These are phyloP conservation scores for Jaminaea rosea DNA, from an alignment of 1,284 basidiomycete genomes.

Conservation along the genomic window DNA sequence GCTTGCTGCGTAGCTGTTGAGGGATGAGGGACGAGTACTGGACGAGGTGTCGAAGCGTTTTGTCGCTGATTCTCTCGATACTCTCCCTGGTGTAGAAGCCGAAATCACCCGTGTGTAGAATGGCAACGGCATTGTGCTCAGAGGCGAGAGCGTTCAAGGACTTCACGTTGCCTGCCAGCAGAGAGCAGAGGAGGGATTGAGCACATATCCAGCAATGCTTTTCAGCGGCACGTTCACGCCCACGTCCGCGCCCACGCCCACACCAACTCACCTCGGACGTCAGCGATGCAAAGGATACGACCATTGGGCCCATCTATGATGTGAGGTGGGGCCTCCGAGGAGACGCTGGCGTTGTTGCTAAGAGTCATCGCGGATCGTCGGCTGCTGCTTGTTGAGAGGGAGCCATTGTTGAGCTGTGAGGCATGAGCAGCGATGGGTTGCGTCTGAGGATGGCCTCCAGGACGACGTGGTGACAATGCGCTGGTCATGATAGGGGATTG, in stretches of 20 bases:
- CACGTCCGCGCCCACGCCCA: too few relatives aligned
- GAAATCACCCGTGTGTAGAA: conserved; percentile 98
- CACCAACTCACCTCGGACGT: conserved; percentile 57
- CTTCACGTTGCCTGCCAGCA: conserved; percentile 55
- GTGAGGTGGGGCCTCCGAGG: conserved; percentile 8
- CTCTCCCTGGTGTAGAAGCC: conserved; percentile 86
- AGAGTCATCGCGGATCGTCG: neutral
- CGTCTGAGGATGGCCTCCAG: too few relatives aligned
- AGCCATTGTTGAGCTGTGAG: neutral
- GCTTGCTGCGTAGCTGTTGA: conserved; percentile 66
- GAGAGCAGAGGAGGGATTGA: neutral
- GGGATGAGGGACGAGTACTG: conserved; percentile 96
- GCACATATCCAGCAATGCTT: too few relatives aligned
- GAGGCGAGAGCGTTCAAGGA: conserved; percentile 81
- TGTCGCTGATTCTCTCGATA: conserved; percentile 77
- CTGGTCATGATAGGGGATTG: too few relatives aligned
- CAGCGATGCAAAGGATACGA: conserved; percentile 87
- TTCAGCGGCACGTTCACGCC: too few relatives aligned
- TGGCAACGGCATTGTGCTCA: conserved; percentile 68
- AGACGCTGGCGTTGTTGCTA: too few relatives aligned
- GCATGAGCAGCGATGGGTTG: neutral
- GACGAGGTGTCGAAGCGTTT: conserved; percentile 79
- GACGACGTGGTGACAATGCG: too few relatives aligned
- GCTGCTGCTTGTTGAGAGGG: neutral
- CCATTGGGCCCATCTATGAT: conserved; percentile 51